A percentile compares a stretch with the other conserved stretches of the same genome.
phyloP scores from a whole-genome alignment of 1,284 basidiomycete genomes.

The Trametes hirsuta region DNA sequence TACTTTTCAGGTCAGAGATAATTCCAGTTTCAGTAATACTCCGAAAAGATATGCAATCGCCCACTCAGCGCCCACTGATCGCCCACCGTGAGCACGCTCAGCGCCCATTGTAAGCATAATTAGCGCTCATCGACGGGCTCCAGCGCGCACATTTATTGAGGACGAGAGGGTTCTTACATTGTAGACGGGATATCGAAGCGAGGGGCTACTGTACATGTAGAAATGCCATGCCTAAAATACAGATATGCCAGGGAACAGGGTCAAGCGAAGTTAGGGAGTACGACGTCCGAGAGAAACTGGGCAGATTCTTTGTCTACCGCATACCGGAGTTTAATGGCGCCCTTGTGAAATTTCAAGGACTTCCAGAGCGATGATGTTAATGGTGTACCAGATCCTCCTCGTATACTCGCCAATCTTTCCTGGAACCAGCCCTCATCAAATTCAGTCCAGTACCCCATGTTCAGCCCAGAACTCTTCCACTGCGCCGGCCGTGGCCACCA shows the following conservation, averaged over 20 bases:
- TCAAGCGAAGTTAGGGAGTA: no score
- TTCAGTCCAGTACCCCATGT: constrained; percentile 8
- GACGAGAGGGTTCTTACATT: not conserved
- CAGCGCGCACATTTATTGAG: not conserved
- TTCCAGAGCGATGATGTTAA: not conserved
- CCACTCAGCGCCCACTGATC: not conserved
- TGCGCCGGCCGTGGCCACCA: constrained; percentile 11
- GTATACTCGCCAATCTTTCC: not conserved
- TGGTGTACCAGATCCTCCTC: not conserved
- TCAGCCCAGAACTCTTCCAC: constrained; percentile 5
- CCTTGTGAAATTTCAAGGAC: not conserved
- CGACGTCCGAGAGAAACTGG: no score
- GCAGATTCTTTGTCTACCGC: no score
- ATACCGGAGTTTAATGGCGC: not conserved
- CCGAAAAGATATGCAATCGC: not conserved
- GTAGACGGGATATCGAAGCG: not conserved
- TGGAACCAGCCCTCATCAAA: constrained; percentile 10
- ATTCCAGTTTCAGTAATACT: no score
- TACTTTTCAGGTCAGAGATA: no score
- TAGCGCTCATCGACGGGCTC: no score
- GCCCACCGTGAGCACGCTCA: not conserved
- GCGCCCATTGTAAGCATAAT: not conserved
- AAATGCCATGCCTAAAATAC: no score
- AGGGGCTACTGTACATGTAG: no score
- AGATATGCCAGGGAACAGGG: no score